These are phyloP conservation scores for Acidomyces sp. DNA, from an alignment of 495 filamentous ascomycete genomes.

Conservation along the genomic window DNA sequence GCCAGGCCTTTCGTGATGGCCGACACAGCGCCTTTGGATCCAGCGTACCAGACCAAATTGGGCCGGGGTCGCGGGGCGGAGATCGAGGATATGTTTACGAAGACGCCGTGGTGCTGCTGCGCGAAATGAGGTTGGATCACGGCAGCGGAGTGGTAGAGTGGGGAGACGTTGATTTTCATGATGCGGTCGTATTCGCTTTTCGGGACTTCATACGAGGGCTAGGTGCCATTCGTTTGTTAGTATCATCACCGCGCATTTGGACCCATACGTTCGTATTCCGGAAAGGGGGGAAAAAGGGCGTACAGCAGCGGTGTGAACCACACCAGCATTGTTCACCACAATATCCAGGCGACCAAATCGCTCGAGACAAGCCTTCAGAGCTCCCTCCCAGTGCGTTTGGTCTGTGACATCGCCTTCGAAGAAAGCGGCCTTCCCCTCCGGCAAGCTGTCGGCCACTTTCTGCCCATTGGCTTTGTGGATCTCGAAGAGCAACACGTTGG, in stretches of 20 bases:
- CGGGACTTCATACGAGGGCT: conserved; percentile 9
- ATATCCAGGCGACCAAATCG: conserved; percentile 15
- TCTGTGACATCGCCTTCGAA: conserved; percentile 18
- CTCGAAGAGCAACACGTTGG: conserved; percentile 17
- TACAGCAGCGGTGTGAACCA: conserved; percentile 7
- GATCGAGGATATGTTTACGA: conserved; percentile 24
- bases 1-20: conserved; percentile 22
- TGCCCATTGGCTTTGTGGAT: conserved; percentile 12
- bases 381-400: conserved; percentile 8
- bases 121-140: conserved; percentile 10
- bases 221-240: neutral
- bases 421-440: neutral
- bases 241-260: too few relatives aligned
- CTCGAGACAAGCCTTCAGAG: conserved; percentile 4
- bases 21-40: conserved; percentile 22
- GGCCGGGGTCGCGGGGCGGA: conserved; percentile 21
- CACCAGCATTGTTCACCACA: conserved; percentile 23
- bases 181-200: conserved; percentile 12
- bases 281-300: neutral
- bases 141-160: conserved; percentile 10
- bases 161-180: conserved; percentile 15
- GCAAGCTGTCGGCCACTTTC: conserved; percentile 4
- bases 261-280: too few relatives aligned
- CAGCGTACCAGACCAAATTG: conserved; percentile 24
- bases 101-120: conserved; percentile 11